Evolutionary conservation across 1,139 yeast genomes (phyloP).

Genomic region (Yamadazyma jaroonii): DNA sequence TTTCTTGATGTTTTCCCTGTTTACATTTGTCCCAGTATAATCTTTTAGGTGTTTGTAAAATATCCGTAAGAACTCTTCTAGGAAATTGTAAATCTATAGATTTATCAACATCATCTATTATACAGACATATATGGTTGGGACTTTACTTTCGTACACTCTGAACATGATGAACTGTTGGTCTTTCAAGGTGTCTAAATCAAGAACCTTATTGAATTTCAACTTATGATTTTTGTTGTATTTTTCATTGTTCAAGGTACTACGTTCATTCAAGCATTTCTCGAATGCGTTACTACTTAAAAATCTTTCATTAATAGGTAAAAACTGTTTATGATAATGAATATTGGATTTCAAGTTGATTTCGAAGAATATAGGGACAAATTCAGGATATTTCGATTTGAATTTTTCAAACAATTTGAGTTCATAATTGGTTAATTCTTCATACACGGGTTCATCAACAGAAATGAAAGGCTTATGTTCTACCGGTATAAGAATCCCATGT

Average conservation of each 20-base stretch:
- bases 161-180: conserved; percentile 38
- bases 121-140: conserved; percentile 20
- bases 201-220: conserved; percentile 39
- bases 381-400: conserved; percentile 32
- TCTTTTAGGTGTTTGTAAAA: conserved; percentile 58
- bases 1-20: conserved; percentile 58
- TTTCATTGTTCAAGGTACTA: conserved; percentile 48
- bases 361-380: conserved; percentile 56
- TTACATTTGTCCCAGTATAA: conserved; percentile 72
- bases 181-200: conserved; percentile 23
- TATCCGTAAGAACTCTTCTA: conserved; percentile 65
- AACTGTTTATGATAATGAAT: conserved; percentile 68
- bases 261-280: conserved; percentile 34
- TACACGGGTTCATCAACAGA: conserved; percentile 18
- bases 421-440: conserved; percentile 35
- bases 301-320: conserved; percentile 52
- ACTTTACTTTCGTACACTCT: conserved; percentile 23
- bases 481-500: conserved; percentile 81
- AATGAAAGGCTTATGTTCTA: conserved; percentile 63
- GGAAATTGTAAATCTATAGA: conserved; percentile 74
- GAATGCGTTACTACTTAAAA: conserved; percentile 30
- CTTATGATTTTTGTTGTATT: conserved; percentile 39
- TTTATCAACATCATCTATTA: conserved; percentile 19
- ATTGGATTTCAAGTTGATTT: conserved; percentile 52
- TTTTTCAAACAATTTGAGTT: conserved; percentile 44